Base-by-base conservation (phyloP, 495 filamentous ascomycete species). In the Podospora conica region DNA sequence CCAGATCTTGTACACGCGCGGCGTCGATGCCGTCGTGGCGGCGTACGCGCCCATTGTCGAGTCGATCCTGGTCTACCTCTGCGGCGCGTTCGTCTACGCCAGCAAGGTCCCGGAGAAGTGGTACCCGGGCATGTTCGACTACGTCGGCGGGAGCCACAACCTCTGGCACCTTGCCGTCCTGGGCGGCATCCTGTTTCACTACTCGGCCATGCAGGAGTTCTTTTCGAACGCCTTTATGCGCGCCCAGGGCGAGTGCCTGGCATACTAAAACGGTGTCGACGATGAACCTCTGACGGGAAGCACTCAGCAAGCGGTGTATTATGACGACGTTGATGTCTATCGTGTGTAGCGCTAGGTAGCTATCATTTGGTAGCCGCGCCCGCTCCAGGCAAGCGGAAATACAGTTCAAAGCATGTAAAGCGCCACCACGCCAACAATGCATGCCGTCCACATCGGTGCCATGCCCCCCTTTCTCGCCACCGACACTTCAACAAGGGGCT, bases 101-200 rank as follows among this genome's bases (percentile, higher is more conserved):
- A 89, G 88, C 71, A 92, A 97, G 75, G 81, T 98, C 9, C 95
- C 95, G 31, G 95, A 99, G 79, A 84, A 92, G 61, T 99, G 91
- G 90, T 88, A 82, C 68, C 96, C 93, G 0, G 95, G 95, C 53
- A 84, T 86, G 70, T 97, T 98, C 69, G 95, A 99, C 76, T 99
- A 96, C 76, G 80, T 95, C 29, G 96, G 96, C 25, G 92, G 90
- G 59, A 92, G 89, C 74, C 95, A 99, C 77, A 99, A 99, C 77
- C 86, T 98, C 24, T 99, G 96, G 95, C 95, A 99, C 77, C 76
- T 96, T 53, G 96, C 96, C 22, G 95, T 99, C 24, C 78, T 99
- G 25, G 91, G 93, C 21, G 95, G 95, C n/a, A 99, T 99, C 58
- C 76, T 98, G 7, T 98, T 94, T 74, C 95, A 99, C 78, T 99